A percentile compares a stretch with the other conserved stretches of the same genome.
These are phyloP conservation scores for Beta corolliflora DNA, from an alignment of 179 eudicot species.

Conservation along the genomic window DNA sequence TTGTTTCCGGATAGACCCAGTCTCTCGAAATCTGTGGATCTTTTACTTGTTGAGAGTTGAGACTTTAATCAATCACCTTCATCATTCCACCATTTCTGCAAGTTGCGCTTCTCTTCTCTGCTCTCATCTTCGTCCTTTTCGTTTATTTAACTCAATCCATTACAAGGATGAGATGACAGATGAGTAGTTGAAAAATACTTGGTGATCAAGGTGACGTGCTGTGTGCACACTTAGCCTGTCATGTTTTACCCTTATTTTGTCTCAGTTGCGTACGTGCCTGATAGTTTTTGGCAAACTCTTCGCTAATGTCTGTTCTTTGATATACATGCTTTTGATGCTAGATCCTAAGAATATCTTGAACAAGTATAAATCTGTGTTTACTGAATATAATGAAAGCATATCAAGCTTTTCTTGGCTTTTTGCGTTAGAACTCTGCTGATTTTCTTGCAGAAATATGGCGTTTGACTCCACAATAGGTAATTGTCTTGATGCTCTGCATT, in stretches of 20 bases:
- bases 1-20: too few species aligned
- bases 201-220: background rate
- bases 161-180: background rate
- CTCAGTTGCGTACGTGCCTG: constrained; percentile 3
- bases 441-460: constrained; percentile 54
- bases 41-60: too few species aligned
- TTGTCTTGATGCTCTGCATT: constrained; percentile 79
- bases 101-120: too few species aligned
- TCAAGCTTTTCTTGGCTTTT: background rate
- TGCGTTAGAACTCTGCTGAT: constrained; percentile 2
- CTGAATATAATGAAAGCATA: background rate
- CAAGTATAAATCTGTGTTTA: background rate
- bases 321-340: background rate
- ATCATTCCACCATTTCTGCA: too few species aligned
- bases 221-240: background rate
- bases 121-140: too few species aligned
- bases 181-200: background rate
- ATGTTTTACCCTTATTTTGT: background rate
- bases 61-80: too few species aligned
- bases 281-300: background rate
- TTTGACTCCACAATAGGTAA: constrained; percentile 78
- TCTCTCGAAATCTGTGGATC: too few species aligned
- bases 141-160: too few species aligned
- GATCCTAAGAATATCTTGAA: background rate
- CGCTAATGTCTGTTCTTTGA: background rate